Conservation (phyloP, 495 filamentous ascomycete genomes). For the Podospora bellae-mahoneyi region DNA sequence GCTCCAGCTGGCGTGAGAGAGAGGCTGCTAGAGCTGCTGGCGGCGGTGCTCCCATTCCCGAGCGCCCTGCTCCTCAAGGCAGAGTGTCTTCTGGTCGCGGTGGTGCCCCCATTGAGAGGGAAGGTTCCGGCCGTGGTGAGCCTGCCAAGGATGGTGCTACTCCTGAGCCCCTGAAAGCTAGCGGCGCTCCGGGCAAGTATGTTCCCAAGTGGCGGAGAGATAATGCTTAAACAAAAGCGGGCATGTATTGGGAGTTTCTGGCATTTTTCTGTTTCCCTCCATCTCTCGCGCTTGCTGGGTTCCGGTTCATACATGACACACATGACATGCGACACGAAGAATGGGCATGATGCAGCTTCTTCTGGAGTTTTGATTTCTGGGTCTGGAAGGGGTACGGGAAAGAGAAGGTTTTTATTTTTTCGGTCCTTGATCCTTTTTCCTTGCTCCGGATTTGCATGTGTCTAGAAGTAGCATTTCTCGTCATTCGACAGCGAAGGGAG, state of each 20-base stretch:
- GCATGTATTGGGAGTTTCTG: background rate
- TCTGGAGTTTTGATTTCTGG: background rate
- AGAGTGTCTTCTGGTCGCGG: constrained; percentile 31
- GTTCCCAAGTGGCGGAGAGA: constrained; percentile 40
- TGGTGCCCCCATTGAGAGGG: constrained; percentile 32
- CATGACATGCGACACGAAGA: background rate
- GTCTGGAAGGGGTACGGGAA: background rate
- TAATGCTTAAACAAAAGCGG: constrained; percentile 14
- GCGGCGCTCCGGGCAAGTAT: constrained; percentile 45
- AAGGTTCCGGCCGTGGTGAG: constrained; percentile 29
- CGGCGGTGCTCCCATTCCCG: constrained; percentile 18
- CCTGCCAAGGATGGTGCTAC: constrained; percentile 27
- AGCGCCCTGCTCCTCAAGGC: constrained; percentile 25
- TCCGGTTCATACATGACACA: background rate
- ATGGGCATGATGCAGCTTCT: background rate
- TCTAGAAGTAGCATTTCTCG: background rate
- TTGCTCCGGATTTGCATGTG: background rate
- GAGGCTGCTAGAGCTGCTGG: constrained; percentile 57
- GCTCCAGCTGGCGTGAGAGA: constrained; percentile 77
- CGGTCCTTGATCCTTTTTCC: background rate
- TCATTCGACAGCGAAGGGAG: background rate
- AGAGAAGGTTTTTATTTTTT: background rate
- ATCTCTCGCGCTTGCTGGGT: background rate
- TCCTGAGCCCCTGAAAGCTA: constrained; percentile 42
- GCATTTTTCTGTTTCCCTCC: constrained; percentile 3